Conservation (phyloP, 2,329 filamentous ascomycete genomes). For the Apiospora sp. region DNA sequence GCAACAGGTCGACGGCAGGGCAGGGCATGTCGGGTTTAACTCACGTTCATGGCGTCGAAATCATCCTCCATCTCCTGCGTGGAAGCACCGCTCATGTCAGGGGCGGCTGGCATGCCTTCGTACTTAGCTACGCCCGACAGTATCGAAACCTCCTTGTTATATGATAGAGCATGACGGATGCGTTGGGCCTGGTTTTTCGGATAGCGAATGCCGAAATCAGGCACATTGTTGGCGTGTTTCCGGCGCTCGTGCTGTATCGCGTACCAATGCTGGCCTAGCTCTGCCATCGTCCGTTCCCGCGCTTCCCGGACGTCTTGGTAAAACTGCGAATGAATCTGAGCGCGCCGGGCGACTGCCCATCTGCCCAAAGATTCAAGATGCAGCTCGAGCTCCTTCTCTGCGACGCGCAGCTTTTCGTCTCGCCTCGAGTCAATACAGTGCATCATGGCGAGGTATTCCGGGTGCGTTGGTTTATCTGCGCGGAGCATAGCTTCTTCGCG, state of each 20-base stretch:
- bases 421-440: slow-evolving; percentile 84
- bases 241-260: slow-evolving; percentile 90
- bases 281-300: slow-evolving; percentile 80
- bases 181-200: slow-evolving; percentile 79
- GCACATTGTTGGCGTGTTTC: slow-evolving; percentile 77
- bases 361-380: slow-evolving; percentile 76
- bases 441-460: slow-evolving; percentile 90
- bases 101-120: slow-evolving; percentile 95
- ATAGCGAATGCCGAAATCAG: slow-evolving; percentile 84
- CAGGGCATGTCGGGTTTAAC: not conserved
- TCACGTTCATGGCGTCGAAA: slow-evolving; percentile 85
- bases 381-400: slow-evolving; percentile 76
- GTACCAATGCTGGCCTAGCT: slow-evolving; percentile 89
- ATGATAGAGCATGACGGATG: slow-evolving; percentile 84
- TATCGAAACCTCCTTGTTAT: slow-evolving; percentile 94
- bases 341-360: slow-evolving; percentile 80
- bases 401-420: slow-evolving; percentile 80
- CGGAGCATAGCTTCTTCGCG: slow-evolving; percentile 69
- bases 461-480: slow-evolving; percentile 75
- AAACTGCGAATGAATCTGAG: slow-evolving; percentile 89
- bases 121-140: slow-evolving; percentile 92
- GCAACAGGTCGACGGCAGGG: not conserved
- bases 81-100: slow-evolving; percentile 77
- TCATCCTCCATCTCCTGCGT: slow-evolving; percentile 83
- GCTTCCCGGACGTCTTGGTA: slow-evolving; percentile 86